Conservation (phyloP, 2,329 filamentous ascomycete species). For the Colletotrichum cuscutae region DNA sequence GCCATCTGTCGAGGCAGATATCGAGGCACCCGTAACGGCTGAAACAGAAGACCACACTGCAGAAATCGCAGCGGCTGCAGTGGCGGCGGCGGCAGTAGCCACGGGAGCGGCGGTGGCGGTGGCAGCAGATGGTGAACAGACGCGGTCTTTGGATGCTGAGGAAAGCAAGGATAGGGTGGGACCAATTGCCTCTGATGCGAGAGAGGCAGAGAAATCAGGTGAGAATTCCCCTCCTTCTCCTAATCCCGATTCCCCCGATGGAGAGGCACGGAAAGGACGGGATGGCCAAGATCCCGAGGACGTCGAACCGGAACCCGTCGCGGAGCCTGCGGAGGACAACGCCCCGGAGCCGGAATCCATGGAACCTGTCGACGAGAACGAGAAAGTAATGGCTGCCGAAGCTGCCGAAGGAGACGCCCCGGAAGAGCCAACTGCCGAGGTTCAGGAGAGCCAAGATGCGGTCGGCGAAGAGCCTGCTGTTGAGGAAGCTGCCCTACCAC, state of each 20-base stretch:
- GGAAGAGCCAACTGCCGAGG: neutral
- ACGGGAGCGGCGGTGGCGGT: neutral
- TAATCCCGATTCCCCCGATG: conserved; percentile 40
- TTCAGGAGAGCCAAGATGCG: neutral
- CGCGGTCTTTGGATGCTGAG: conserved; percentile 30
- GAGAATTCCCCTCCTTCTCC: conserved; percentile 43
- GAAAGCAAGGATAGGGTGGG: conserved; percentile 36
- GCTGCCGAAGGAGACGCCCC: conserved; percentile 21
- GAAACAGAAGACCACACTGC: neutral
- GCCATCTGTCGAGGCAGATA: neutral
- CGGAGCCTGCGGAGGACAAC: conserved; percentile 27
- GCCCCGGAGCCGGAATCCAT: conserved; percentile 4
- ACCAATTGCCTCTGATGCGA: conserved; percentile 27
- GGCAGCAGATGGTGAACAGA: conserved; percentile 13
- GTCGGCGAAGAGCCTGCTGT: conserved; percentile 3
- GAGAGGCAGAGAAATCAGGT: conserved; percentile 39
- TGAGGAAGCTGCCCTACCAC: conserved; percentile 15
- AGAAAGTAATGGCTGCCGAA: neutral
- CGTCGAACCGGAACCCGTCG: conserved; percentile 6
- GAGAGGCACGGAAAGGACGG: conserved; percentile 33
- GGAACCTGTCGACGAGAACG: neutral
- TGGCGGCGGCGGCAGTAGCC: neutral
- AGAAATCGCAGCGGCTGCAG: neutral
- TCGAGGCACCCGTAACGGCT: neutral
- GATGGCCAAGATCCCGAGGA: conserved; percentile 11